A percentile compares a stretch with the other conserved stretches of the same genome.
Evolutionary conservation across 2,329 filamentous ascomycete genomes (phyloP).

Genomic region (Laburnicola sp.): DNA sequence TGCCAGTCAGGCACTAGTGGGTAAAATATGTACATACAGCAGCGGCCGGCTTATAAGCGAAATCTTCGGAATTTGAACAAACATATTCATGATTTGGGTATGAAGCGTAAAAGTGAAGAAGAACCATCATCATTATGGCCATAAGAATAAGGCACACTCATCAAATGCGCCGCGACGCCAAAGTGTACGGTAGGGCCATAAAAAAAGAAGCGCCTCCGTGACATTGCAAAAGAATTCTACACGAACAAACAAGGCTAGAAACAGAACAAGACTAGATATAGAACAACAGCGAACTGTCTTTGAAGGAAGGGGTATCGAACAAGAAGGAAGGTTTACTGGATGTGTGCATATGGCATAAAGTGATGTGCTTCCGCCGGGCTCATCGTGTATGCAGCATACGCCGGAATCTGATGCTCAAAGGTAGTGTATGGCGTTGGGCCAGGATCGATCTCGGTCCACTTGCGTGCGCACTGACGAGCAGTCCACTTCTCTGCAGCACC

Average conservation of each 20-base stretch:
- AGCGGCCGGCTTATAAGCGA: neutral
- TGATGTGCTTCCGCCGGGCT: slow-evolving; percentile 40
- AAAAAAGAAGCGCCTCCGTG: neutral
- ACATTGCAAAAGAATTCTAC: neutral
- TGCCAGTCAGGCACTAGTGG: neutral
- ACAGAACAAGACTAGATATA: neutral
- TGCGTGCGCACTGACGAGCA: slow-evolving; percentile 53
- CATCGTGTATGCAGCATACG: slow-evolving; percentile 41
- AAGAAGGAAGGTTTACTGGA: slow-evolving; percentile 20
- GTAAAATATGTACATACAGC: neutral
- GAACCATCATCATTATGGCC: neutral
- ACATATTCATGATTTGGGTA: neutral
- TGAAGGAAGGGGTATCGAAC: slow-evolving; percentile 2
- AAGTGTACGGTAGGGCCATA: neutral
- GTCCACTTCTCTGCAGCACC: slow-evolving; percentile 57
- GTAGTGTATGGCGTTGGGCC: slow-evolving; percentile 39
- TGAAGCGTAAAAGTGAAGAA: neutral
- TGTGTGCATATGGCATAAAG: slow-evolving; percentile 39
- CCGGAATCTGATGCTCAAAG: slow-evolving; percentile 38
- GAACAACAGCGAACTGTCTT: neutral
- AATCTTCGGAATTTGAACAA: neutral
- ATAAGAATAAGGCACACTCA: neutral
- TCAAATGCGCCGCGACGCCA: neutral
- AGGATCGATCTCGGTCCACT: slow-evolving; percentile 54
- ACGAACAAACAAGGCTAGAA: neutral